A percentile compares a stretch with the other conserved stretches of the same genome.
Evolutionary conservation across 192 early-diverging fungal genomes (phyloP).

Genomic region (Kappamyces sp.): DNA sequence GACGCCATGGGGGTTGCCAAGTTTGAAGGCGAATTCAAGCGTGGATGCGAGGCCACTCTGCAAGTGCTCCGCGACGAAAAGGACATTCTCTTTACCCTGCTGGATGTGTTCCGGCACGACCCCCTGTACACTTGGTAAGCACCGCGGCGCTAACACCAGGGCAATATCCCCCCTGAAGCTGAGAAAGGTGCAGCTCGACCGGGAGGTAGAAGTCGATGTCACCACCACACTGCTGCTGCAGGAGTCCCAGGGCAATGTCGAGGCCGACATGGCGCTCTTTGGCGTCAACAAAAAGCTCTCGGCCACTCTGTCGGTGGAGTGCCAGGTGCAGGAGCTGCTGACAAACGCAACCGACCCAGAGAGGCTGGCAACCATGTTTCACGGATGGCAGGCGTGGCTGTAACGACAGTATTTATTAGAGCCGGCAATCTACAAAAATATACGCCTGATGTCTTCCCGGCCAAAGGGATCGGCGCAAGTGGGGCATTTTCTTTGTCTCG

Average conservation of each 20-base stretch:
- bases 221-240: constrained; percentile 1
- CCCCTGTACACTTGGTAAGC: constrained; percentile 69
- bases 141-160: constrained; percentile 10
- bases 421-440: constrained; percentile 4
- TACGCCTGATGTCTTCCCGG: constrained; percentile 61
- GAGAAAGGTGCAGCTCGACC: constrained; percentile 15
- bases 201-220: constrained; percentile 6
- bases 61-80: constrained; percentile 73
- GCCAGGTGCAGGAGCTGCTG: constrained; percentile 67
- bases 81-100: constrained; percentile 73
- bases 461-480: constrained; percentile 84
- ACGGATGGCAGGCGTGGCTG: constrained; percentile 32
- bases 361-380: constrained; percentile 58
- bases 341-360: constrained; percentile 54
- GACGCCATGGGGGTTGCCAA: constrained; percentile 81
- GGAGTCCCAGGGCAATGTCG: constrained; percentile 43
- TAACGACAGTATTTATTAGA: constrained; percentile 6
- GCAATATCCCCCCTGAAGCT: constrained; percentile 5
- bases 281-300: constrained; percentile 58
- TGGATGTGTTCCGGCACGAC: constrained; percentile 92
- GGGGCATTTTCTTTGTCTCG: constrained; percentile 90
- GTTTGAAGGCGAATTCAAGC: constrained; percentile 72
- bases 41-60: constrained; percentile 71
- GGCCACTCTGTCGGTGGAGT: constrained; percentile 55
- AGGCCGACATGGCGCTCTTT: constrained; percentile 61